Percentiles rank a stretch among this genome's conserved stretches.
These are phyloP conservation scores for Detonula confervacea DNA, from an alignment of 352 stramenopile genomes.

Conservation along the genomic window DNA sequence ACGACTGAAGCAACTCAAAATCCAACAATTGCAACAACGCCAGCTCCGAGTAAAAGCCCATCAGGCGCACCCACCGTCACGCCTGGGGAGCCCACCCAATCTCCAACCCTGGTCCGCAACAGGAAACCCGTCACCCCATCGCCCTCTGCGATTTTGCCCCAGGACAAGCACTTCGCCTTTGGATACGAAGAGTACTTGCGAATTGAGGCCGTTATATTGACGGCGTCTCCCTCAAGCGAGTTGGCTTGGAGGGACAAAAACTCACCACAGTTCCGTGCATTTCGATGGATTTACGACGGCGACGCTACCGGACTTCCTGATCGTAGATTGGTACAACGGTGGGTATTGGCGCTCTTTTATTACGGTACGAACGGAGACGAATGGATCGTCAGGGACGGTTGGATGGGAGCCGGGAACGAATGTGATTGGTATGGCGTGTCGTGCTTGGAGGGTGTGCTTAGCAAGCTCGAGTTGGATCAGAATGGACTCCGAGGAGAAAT, in stretches of 20 bases:
- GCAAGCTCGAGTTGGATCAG: conserved; percentile 31
- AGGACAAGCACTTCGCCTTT: conserved; percentile 26
- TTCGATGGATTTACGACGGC: conserved; percentile 40
- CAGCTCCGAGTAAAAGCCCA: conserved; percentile 8
- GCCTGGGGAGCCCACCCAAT: conserved; percentile 5
- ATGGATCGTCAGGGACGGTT: conserved; percentile 66
- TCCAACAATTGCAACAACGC: conserved; percentile 9
- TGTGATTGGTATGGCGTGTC: conserved; percentile 67
- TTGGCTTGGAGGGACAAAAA: conserved; percentile 15
- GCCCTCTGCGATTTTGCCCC: conserved; percentile 10
- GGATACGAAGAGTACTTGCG: conserved; percentile 16
- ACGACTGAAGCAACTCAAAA: no score
- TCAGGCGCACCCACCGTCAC: conserved; percentile 11
- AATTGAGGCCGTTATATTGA: conserved; percentile 21
- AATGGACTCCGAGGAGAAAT: conserved; percentile 43
- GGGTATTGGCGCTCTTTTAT: conserved; percentile 62
- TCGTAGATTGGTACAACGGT: conserved; percentile 29
- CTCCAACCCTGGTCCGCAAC: conserved; percentile 5
- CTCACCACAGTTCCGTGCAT: conserved; percentile 33
- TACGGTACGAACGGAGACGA: conserved; percentile 48
- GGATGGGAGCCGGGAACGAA: conserved; percentile 55
- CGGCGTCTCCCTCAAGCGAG: conserved; percentile 25
- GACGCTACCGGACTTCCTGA: conserved; percentile 11
- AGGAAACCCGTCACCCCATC: conserved; percentile 21
- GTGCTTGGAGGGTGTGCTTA: conserved; percentile 25